A percentile compares a stretch with the other conserved stretches of the same genome.
These are phyloP conservation scores for Exophiala phaeomuriformis DNA, from an alignment of 2,329 filamentous ascomycete genomes.

Conservation along the genomic window DNA sequence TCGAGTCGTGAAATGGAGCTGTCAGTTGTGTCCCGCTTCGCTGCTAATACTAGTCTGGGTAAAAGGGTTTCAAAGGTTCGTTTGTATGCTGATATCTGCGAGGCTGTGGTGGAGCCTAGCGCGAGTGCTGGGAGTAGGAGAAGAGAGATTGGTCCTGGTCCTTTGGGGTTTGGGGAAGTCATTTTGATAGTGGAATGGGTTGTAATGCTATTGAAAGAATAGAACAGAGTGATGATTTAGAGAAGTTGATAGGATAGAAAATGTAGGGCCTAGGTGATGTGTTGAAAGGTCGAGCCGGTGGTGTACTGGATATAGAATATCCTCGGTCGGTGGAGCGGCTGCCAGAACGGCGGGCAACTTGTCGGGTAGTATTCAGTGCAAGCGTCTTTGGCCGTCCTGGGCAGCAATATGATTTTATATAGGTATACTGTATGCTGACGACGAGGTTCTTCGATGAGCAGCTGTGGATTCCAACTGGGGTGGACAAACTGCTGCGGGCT, in stretches of 20 bases:
- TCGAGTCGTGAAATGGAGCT: conserved; percentile 16
- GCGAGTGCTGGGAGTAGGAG: conserved; percentile 20
- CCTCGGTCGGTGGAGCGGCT: no score
- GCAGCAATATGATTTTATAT: no score
- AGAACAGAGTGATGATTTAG: background rate
- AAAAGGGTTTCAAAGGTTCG: conserved; percentile 20
- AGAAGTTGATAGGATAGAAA: no score
- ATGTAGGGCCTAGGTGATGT: no score
- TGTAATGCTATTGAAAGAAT: conserved; percentile 6
- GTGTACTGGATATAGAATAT: no score
- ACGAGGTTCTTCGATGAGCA: no score
- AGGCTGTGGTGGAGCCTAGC: conserved; percentile 5
- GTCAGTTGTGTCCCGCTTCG: conserved; percentile 2
- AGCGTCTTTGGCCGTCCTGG: no score
- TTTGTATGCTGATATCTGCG: conserved; percentile 19
- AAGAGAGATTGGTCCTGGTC: conserved; percentile 6
- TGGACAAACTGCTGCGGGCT: background rate
- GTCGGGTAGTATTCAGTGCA: no score
- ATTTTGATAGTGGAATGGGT: background rate
- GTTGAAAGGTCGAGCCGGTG: no score
- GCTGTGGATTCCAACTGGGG: background rate
- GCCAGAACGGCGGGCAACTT: no score
- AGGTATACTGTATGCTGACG: no score
- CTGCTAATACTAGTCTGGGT: conserved; percentile 16
- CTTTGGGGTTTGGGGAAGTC: no score